Conservation (phyloP, 108 stramenopile genomes). For the Conticribra weissflogii region DNA sequence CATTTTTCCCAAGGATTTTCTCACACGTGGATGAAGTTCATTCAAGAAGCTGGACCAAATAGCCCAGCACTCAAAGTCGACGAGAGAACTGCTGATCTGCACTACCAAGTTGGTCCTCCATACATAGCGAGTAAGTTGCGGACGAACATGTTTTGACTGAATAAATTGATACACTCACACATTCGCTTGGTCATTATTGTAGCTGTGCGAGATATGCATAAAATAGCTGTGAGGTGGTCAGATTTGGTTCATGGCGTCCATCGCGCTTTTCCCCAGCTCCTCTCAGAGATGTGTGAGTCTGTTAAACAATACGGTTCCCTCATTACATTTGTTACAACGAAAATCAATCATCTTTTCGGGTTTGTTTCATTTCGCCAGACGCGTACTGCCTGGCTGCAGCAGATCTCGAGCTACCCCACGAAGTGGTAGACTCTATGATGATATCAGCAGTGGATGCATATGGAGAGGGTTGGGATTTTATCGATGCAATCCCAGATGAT, state of each 20-base stretch:
- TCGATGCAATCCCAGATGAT: constrained; percentile 41
- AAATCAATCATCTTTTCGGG: constrained; percentile 57
- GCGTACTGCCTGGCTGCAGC: constrained; percentile 88
- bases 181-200: neutral
- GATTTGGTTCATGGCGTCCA: constrained; percentile 71
- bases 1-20: constrained; percentile 38
- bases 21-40: constrained; percentile 66
- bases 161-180: too few species aligned
- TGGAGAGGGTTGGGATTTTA: constrained; percentile 83
- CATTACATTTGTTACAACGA: constrained; percentile 36
- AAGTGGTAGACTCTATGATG: constrained; percentile 81
- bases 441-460: constrained; percentile 54
- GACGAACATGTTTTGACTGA: too few species aligned
- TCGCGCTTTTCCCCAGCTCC: constrained; percentile 40
- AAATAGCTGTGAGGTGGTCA: constrained; percentile 78
- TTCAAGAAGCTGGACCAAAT: constrained; percentile 59
- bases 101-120: constrained; percentile 92
- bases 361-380: constrained; percentile 32
- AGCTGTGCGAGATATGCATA: constrained; percentile 65
- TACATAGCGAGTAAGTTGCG: constrained; percentile 85
- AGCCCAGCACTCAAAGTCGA: constrained; percentile 43
- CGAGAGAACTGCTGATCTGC: constrained; percentile 49
- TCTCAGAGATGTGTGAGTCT: constrained; percentile 44
- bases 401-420: constrained; percentile 74
- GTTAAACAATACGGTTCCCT: neutral